These are phyloP conservation scores for Ophiostoma piceae DNA, from an alignment of 2,329 filamentous ascomycete genomes.

Conservation along the genomic window DNA sequence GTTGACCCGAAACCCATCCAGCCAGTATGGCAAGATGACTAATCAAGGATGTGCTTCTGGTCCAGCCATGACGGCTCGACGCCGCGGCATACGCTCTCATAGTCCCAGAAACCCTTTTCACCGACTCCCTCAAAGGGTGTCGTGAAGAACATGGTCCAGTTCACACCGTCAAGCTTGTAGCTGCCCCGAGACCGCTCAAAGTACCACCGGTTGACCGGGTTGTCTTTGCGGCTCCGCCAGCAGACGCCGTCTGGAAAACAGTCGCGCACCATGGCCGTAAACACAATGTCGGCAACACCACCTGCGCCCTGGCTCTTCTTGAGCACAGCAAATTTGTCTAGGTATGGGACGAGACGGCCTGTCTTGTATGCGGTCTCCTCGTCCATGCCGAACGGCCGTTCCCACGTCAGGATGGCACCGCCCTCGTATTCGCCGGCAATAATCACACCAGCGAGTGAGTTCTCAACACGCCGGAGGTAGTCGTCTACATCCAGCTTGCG, in stretches of 20 bases:
- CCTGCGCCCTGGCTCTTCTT: constrained; percentile 83
- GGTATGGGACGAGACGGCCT: constrained; percentile 74
- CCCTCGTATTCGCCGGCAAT: constrained; percentile 96
- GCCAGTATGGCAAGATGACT: not conserved
- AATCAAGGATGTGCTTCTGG: constrained; percentile 55
- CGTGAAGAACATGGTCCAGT: constrained; percentile 99
- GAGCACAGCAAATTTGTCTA: constrained; percentile 95
- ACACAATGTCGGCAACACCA: constrained; percentile 91
- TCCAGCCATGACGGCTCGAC: constrained; percentile 61
- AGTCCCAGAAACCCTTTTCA: constrained; percentile 56
- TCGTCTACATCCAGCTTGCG: constrained; percentile 76
- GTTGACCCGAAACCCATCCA: no score
- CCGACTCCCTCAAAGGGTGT: constrained; percentile 59
- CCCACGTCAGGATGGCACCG: constrained; percentile 92
- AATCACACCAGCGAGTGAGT: constrained; percentile 82
- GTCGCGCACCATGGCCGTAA: constrained; percentile 86
- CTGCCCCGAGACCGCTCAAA: constrained; percentile 84
- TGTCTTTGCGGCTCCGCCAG: constrained; percentile 84
- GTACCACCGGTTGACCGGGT: constrained; percentile 99
- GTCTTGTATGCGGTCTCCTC: constrained; percentile 51
- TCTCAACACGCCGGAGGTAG: constrained; percentile 75
- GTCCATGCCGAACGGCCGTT: constrained; percentile 56
- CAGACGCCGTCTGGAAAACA: constrained; percentile 87
- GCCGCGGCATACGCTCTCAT: constrained; percentile 66
- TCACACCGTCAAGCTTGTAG: constrained; percentile 71